These are phyloP conservation scores for Chrysosphaeria jannelii DNA, from an alignment of 2,329 filamentous ascomycete species.

Conservation along the genomic window DNA sequence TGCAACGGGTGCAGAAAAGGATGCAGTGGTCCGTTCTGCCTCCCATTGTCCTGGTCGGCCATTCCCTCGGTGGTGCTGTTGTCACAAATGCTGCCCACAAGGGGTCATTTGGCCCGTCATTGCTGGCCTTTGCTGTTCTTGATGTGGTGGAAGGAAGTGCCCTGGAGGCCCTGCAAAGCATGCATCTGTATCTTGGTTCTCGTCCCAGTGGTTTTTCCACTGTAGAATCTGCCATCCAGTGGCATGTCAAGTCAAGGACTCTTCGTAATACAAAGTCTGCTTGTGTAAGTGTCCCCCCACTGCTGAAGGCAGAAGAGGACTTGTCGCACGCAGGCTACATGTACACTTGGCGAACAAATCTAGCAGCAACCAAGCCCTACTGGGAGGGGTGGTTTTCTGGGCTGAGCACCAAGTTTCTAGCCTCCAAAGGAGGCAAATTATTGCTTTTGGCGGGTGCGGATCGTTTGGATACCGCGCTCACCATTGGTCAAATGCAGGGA, in stretches of 20 bases:
- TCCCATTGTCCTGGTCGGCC: conserved; percentile 55
- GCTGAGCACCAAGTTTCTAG: conserved; percentile 64
- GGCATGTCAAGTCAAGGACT: conserved; percentile 74
- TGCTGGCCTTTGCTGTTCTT: conserved; percentile 59
- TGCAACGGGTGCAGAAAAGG: conserved; percentile 31
- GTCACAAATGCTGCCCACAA: conserved; percentile 54
- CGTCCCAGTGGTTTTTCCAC: conserved; percentile 53
- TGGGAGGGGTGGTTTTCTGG: conserved; percentile 89
- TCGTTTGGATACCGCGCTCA: conserved; percentile 66
- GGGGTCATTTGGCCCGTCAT: conserved; percentile 16
- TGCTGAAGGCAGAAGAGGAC: conserved; percentile 17
- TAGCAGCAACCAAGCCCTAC: conserved; percentile 58
- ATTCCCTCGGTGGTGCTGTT: conserved; percentile 78
- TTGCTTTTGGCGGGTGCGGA: conserved; percentile 71
- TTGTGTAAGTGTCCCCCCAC: conserved; percentile 54
- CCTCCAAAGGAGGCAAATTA: conserved; percentile 54
- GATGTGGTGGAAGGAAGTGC: conserved; percentile 92
- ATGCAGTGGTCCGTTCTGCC: conserved; percentile 51
- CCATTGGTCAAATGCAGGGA: conserved; percentile 92
- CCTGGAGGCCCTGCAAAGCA: conserved; percentile 77
- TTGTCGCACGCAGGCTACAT: neutral
- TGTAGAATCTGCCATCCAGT: conserved; percentile 56
- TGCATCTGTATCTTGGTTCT: conserved; percentile 71
- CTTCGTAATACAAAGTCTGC: conserved; percentile 64
- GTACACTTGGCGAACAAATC: conserved; percentile 48